Conservation (phyloP, 2,329 filamentous ascomycete genomes). For the Talaromyces sp. region DNA sequence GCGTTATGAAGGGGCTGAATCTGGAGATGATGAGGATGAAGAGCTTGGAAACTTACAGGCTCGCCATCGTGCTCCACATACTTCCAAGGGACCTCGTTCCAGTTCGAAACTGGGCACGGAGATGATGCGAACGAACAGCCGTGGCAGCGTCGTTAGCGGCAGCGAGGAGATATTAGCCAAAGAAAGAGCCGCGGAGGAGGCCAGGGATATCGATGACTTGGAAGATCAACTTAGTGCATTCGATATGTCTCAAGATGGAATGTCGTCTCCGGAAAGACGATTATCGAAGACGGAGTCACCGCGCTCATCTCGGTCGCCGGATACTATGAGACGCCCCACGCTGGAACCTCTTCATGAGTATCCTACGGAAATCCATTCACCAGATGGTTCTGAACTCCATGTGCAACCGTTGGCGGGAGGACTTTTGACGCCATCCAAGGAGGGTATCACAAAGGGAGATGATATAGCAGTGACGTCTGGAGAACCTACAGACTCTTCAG, state of each 20-base stretch:
- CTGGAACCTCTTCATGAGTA: conserved; percentile 17
- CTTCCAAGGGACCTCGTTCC: conserved; percentile 55
- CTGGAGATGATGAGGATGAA: conserved; percentile 91
- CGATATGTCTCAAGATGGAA: conserved; percentile 32
- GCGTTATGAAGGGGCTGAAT: conserved; percentile 72
- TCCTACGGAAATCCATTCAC: conserved; percentile 9
- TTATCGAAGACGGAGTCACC: conserved; percentile 17
- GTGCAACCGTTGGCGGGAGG: not conserved
- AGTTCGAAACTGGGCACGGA: conserved; percentile 90
- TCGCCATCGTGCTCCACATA: conserved; percentile 49
- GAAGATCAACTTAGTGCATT: conserved; percentile 34
- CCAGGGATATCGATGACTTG: conserved; percentile 20
- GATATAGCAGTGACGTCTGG: not conserved
- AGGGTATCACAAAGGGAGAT: not conserved
- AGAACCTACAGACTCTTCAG: conserved; percentile 4
- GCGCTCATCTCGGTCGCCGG: conserved; percentile 9
- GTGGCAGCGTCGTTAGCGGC: conserved; percentile 66
- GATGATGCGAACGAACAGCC: conserved; percentile 96
- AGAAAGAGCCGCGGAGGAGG: conserved; percentile 29
- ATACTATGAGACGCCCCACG: conserved; percentile 8
- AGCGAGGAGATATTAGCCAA: conserved; percentile 39
- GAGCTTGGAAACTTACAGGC: conserved; percentile 61
- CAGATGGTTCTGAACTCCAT: not conserved
- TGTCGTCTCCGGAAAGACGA: conserved; percentile 21
- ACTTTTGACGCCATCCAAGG: conserved; percentile 9